phyloP scores from a whole-genome alignment of 176 grass and related monocot genomes.

The Aegilops speltoides region DNA sequence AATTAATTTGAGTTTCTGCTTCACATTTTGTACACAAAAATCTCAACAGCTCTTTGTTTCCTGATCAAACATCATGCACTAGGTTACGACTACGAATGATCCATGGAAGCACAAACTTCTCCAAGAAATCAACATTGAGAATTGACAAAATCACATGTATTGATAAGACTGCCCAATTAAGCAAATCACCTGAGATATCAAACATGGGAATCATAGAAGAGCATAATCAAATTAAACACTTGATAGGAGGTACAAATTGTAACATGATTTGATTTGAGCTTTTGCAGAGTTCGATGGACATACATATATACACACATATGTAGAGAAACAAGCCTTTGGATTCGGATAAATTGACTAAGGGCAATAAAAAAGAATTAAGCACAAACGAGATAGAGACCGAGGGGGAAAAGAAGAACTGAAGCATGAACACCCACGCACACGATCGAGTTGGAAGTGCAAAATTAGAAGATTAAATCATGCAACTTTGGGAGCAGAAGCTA shows the following conservation, averaged over 20 bases:
- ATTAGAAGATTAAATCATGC: slow-evolving; percentile 20
- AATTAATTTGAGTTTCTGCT: not conserved
- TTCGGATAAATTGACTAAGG: slow-evolving; percentile 10
- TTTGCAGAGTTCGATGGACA: not conserved
- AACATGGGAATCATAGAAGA: not conserved
- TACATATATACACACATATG: not conserved
- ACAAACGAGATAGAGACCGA: slow-evolving; percentile 1
- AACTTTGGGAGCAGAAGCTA: slow-evolving; percentile 11
- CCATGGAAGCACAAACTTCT: not conserved
- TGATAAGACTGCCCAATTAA: not conserved
- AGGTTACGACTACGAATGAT: not conserved
- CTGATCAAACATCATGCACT: not conserved
- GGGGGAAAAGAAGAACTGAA: not conserved
- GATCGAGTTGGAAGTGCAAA: not conserved
- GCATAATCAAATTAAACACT: not conserved
- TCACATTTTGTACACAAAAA: not conserved
- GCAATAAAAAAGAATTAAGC: slow-evolving; percentile 18
- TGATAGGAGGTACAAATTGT: not conserved
- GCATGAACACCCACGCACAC: slow-evolving; percentile 5
- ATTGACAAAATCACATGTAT: not conserved
- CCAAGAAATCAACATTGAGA: not conserved
- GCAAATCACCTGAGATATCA: not conserved
- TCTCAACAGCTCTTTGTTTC: not conserved
- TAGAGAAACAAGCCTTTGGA: slow-evolving; percentile 22
- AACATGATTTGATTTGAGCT: slow-evolving; percentile 9